Evolutionary conservation across 306 rosid species (phyloP).

Genomic region (Biancaea sappan): DNA sequence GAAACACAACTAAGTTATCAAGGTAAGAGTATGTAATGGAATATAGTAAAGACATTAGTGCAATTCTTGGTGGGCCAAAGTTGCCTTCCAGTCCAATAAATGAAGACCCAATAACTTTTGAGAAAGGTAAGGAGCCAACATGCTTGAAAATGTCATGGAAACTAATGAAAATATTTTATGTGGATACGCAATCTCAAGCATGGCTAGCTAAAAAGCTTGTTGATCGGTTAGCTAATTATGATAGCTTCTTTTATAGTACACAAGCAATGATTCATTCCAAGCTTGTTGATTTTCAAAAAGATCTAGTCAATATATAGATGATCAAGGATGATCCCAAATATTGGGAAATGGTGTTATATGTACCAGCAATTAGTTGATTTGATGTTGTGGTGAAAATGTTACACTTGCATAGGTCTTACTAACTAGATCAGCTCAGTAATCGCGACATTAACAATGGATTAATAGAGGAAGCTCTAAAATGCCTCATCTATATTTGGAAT

Average conservation of each 20-base stretch:
- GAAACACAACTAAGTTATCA: constrained; percentile 49
- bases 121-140: constrained; percentile 74
- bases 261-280: constrained; percentile 70
- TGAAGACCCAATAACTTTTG: constrained; percentile 55
- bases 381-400: constrained; percentile 93
- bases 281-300: constrained; percentile 69
- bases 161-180: constrained; percentile 87
- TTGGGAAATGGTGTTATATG: constrained; percentile 82
- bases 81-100: constrained; percentile 48
- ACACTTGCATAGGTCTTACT: constrained; percentile 89
- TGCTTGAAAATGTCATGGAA: constrained; percentile 94
- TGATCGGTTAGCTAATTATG: constrained; percentile 92
- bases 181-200: constrained; percentile 82
- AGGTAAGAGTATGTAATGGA: constrained; percentile 89
- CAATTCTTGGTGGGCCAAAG: constrained; percentile 66
- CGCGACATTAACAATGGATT: constrained; percentile 94
- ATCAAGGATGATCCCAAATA: constrained; percentile 78
- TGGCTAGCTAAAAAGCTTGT: constrained; percentile 91
- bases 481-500: constrained; percentile 77
- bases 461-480: constrained; percentile 87
- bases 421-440: constrained; percentile 71
- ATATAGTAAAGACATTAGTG: constrained; percentile 78
- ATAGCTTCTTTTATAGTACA: constrained; percentile 71
- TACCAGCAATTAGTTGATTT: constrained; percentile 90
- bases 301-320: constrained; percentile 73